Conservation (phyloP, 2,329 filamentous ascomycete species). For the Fonsecaea pedrosoi region DNA sequence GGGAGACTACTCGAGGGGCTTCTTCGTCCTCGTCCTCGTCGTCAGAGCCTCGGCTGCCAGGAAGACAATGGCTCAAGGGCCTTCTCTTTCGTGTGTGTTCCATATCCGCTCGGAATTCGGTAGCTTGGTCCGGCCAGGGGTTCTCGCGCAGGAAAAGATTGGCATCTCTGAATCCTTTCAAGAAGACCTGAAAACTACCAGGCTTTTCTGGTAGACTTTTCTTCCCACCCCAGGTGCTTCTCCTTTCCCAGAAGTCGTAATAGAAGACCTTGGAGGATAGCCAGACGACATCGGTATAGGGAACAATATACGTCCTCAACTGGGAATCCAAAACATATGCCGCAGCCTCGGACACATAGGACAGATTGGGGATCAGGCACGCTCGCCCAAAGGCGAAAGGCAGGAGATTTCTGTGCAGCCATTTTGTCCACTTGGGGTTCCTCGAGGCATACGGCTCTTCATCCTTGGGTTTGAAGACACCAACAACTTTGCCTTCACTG, state of each 20-base stretch:
- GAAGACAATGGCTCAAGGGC: conserved; percentile 83
- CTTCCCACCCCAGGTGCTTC: conserved; percentile 84
- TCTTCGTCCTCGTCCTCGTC: conserved; percentile 63
- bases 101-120: conserved; percentile 71
- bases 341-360: conserved; percentile 96
- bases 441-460: conserved; percentile 96
- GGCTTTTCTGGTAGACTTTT: conserved; percentile 87
- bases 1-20: conserved; percentile 49
- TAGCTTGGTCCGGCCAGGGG: conserved; percentile 90
- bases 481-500: conserved; percentile 88
- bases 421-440: conserved; percentile 99
- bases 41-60: conserved; percentile 64
- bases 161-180: conserved; percentile 96
- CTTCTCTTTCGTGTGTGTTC: conserved; percentile 71
- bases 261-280: conserved; percentile 97
- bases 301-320: conserved; percentile 87
- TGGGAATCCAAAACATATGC: conserved; percentile 94
- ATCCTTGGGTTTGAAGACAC: conserved; percentile 98
- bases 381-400: conserved; percentile 96
- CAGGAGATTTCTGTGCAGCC: conserved; percentile 97
- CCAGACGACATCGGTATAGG: conserved; percentile 93
- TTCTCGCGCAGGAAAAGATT: conserved; percentile 94
- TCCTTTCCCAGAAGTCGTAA: conserved; percentile 96
- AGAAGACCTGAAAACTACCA: conserved; percentile 95
- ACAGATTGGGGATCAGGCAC: conserved; percentile 95